Evolutionary conservation across 2,329 filamentous ascomycete species (phyloP).

Genomic region (Leptographium wingfieldii): DNA sequence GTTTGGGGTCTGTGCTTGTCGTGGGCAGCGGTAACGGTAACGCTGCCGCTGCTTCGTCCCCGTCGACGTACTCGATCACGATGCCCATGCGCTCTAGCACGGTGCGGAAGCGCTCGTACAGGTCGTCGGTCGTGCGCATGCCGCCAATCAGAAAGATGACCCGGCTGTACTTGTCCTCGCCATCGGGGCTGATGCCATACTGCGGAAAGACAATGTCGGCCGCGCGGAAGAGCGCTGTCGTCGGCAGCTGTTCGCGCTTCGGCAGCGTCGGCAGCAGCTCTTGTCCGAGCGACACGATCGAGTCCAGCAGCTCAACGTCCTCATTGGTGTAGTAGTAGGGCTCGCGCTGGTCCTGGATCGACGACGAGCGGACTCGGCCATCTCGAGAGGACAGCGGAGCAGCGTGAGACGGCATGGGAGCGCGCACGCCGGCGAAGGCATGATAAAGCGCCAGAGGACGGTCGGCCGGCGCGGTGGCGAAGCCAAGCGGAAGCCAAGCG

Average conservation of each 20-base stretch:
- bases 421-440: conserved; percentile 21
- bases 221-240: conserved; percentile 66
- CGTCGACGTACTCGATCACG: conserved; percentile 46
- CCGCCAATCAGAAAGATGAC: conserved; percentile 71
- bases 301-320: conserved; percentile 68
- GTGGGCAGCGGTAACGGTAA: background rate
- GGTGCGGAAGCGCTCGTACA: conserved; percentile 58
- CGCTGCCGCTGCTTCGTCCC: background rate
- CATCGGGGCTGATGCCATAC: conserved; percentile 58
- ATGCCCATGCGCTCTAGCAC: conserved; percentile 60
- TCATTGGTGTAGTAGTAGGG: conserved; percentile 47
- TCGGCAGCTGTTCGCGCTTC: conserved; percentile 53
- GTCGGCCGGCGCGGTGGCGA: background rate
- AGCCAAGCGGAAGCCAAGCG: no score
- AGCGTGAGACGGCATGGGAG: conserved; percentile 23
- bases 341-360: conserved; percentile 17
- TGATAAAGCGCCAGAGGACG: conserved; percentile 15
- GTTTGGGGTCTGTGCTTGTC: background rate
- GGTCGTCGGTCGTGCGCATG: conserved; percentile 36
- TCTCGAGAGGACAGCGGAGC: conserved; percentile 23
- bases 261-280: conserved; percentile 43
- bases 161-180: conserved; percentile 59
- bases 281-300: conserved; percentile 63
- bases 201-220: conserved; percentile 66
- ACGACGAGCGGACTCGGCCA: conserved; percentile 19